Base-by-base conservation (phyloP, 495 filamentous ascomycete species). In the Penicillium robsamsonii region DNA sequence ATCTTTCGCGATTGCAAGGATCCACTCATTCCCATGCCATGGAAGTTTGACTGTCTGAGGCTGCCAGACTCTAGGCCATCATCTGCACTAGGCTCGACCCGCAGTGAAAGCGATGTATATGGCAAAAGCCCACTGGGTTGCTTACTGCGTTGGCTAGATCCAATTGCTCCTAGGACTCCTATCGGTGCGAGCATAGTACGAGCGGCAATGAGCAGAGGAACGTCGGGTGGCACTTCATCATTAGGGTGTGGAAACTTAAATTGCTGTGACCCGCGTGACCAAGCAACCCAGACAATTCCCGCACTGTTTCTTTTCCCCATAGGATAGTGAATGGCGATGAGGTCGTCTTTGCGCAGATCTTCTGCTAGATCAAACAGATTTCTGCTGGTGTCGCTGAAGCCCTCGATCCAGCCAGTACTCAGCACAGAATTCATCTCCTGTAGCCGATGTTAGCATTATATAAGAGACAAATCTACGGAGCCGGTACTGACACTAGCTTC, bases 321-420 rank as follows among this genome's bases (percentile, higher is more conserved):
- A 22, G 63, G 62, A 43, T 60, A 59, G 33, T 51, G 67, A 43
- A 75, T 71, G 10, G 61, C 70, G 18, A 72, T 40, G 3, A 61
- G 47, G 10, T 69, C 50, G 20, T 59, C 29, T n/a, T 24, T 51
- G 9, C 53, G 59, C 10, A 81, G 65, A 1, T 56, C 31, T 15
- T 73, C 55, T 12, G 65, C 58, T 42, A 75, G 50, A 0, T 53
- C 45, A n/a, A 66, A 61, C 8, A 79, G 33, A 18, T 50, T 48
- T n/a, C 44, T 17, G 37, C 70, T 66, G 5, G 67, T 70, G 46
- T 77, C 68, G 40, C 54, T 41, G 58, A 67, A 77, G 6, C 72
- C 69, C 53, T 72, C 66, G 30, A 77, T 60, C 64, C 68, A 79
- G 15, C 52, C 52, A 2, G 42, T 37, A 45, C 20, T 29, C 41